These are phyloP conservation scores for Xylaria sp. DNA, from an alignment of 2,329 filamentous ascomycete genomes.

Conservation along the genomic window DNA sequence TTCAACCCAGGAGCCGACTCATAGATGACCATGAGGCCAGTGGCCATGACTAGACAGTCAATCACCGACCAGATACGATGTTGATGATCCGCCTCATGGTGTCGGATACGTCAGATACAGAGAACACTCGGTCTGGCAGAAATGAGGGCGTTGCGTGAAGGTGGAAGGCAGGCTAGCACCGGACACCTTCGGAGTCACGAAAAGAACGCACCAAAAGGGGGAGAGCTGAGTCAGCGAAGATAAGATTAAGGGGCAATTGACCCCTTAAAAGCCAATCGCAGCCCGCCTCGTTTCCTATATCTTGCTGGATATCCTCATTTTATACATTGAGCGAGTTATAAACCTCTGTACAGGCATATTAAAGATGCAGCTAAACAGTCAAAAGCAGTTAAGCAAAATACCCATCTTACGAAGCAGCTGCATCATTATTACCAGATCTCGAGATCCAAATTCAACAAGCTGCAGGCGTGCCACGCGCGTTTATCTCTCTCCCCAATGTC, in stretches of 20 bases:
- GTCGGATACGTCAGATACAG: too few relatives aligned
- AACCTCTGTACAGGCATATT: background rate
- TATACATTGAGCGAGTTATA: background rate
- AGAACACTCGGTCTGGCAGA: background rate
- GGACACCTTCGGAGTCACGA: too few relatives aligned
- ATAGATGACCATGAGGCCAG: background rate
- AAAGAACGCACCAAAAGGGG: too few relatives aligned
- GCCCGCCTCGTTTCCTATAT: background rate
- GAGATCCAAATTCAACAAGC: background rate
- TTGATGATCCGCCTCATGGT: too few relatives aligned
- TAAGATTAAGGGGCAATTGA: background rate
- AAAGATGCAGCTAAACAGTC: background rate
- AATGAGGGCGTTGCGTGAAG: background rate
- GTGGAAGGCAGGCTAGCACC: too few relatives aligned
- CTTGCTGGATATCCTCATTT: background rate
- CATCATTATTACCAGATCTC: background rate
- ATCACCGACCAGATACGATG: too few relatives aligned
- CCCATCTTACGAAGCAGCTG: background rate
- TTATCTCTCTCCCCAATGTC: constrained; percentile 6
- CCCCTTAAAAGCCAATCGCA: background rate
- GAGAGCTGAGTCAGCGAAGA: background rate
- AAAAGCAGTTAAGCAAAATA: background rate
- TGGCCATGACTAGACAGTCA: background rate
- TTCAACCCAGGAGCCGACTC: background rate
- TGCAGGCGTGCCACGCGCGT: constrained; percentile 11